Conservation (phyloP, 2,329 filamentous ascomycete species). For the Eurotiales sp. region DNA sequence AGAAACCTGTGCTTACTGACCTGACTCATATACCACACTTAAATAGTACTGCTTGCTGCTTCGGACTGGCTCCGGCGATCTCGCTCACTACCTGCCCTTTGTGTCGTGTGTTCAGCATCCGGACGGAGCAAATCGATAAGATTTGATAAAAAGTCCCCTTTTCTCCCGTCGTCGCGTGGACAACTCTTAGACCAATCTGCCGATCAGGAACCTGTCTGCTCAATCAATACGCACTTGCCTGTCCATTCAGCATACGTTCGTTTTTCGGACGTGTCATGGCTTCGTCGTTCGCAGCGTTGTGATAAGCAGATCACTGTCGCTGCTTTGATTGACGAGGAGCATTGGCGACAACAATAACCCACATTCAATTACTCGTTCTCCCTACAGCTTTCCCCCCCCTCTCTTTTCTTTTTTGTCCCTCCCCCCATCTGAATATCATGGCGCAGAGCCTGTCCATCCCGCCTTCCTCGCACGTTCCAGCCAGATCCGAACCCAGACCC, state of each 20-base stretch:
- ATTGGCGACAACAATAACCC: neutral
- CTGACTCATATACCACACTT: neutral
- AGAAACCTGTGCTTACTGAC: too few species aligned
- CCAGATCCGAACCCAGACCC: constrained; percentile 6
- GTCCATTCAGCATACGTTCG: too few species aligned
- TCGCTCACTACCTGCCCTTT: neutral
- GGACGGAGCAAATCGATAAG: constrained; percentile 5
- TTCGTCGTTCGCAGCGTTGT: neutral
- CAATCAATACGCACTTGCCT: neutral
- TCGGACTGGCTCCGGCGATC: neutral
- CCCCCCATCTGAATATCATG: constrained; percentile 1
- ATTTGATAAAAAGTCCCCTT: constrained; percentile 1
- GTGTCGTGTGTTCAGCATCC: neutral
- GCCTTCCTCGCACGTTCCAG: constrained; percentile 3
- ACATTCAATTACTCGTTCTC: neutral
- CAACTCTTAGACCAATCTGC: neutral
- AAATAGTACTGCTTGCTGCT: neutral
- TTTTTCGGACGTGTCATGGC: neutral
- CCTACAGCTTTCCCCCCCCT: neutral
- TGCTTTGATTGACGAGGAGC: neutral
- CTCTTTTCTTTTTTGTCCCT: neutral
- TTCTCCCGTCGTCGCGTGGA: constrained; percentile 3
- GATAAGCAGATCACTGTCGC: neutral
- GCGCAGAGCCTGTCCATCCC: constrained; percentile 10
- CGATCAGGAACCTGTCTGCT: neutral